These are phyloP conservation scores for Lepidium africanum DNA, from an alignment of 345 rosid genomes.

Conservation along the genomic window DNA sequence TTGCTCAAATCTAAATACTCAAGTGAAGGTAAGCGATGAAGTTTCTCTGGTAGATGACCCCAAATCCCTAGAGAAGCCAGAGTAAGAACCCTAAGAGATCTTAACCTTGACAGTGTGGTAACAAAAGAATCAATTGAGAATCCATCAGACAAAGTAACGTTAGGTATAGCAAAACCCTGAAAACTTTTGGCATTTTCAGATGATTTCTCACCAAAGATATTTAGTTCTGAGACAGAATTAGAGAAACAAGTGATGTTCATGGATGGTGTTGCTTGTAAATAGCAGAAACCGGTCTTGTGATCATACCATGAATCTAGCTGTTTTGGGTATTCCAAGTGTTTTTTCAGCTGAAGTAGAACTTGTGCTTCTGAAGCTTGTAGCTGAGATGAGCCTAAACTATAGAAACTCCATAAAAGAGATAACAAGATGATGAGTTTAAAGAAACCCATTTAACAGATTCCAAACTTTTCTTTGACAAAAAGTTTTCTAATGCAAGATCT, in stretches of 20 bases:
- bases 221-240: slow-evolving; percentile 43
- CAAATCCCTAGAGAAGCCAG: slow-evolving; percentile 62
- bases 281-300: slow-evolving; percentile 52
- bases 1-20: slow-evolving; percentile 59
- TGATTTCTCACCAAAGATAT: slow-evolving; percentile 46
- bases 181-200: slow-evolving; percentile 24
- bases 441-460: slow-evolving; percentile 31
- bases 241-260: slow-evolving; percentile 59
- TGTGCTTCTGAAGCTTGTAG: slow-evolving; percentile 68
- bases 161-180: slow-evolving; percentile 39
- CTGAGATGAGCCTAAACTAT: slow-evolving; percentile 39
- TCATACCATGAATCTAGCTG: slow-evolving; percentile 59
- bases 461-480: not conserved
- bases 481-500: slow-evolving; percentile 18
- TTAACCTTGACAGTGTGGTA: slow-evolving; percentile 52
- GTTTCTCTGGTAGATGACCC: slow-evolving; percentile 73
- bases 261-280: slow-evolving; percentile 31
- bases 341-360: slow-evolving; percentile 67
- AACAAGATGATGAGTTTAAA: slow-evolving; percentile 29
- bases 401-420: slow-evolving; percentile 44
- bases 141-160: slow-evolving; percentile 42
- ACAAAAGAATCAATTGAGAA: slow-evolving; percentile 71
- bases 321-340: slow-evolving; percentile 61
- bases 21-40: slow-evolving; percentile 55
- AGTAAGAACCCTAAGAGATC: slow-evolving; percentile 48